phyloP scores from a whole-genome alignment of 257 asterid species.

The Ehretia macrophylla region DNA sequence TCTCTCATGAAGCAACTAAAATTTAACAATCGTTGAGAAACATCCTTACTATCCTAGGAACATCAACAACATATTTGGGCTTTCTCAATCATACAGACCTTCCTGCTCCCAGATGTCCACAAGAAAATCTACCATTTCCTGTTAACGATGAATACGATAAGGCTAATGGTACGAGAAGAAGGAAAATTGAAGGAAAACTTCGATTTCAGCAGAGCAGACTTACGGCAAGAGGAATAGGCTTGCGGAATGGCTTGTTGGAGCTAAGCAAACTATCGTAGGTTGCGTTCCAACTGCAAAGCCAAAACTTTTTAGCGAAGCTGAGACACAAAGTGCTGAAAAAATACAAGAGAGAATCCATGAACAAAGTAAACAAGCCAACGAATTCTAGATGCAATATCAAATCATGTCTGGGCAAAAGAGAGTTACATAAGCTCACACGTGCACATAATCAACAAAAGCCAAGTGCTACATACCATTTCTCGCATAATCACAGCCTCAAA shows the following conservation, averaged over 20 bases:
- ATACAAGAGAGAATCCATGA: slow-evolving; percentile 6
- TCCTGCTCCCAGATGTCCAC: slow-evolving; percentile 86
- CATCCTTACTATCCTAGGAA: slow-evolving; percentile 1
- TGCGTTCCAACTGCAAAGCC: slow-evolving; percentile 79
- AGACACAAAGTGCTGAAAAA: slow-evolving; percentile 26
- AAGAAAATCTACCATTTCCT: slow-evolving; percentile 86
- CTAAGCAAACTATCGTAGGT: slow-evolving; percentile 80
- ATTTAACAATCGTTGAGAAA: background rate
- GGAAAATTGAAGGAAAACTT: background rate
- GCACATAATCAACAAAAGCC: no score
- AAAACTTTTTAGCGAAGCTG: slow-evolving; percentile 29
- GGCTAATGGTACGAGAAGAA: background rate
- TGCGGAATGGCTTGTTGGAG: slow-evolving; percentile 66
- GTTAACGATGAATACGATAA: slow-evolving; percentile 17
- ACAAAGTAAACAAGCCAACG: background rate
- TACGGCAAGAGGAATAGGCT: slow-evolving; percentile 78
- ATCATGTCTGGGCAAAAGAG: no score
- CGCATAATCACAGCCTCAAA: no score
- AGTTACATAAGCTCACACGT: no score
- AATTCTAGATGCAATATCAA: no score
- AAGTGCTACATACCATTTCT: no score
- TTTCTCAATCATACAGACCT: slow-evolving; percentile 59
- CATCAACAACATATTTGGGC: background rate
- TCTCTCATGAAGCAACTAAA: slow-evolving; percentile 4
- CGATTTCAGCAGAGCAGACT: slow-evolving; percentile 21